Conservation (phyloP, 345 rosid species). For the Brassica napus region Da-Ae NC_063440.1:12373501-12374000, state of each 20-base stretch:
- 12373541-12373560: slow-evolving; percentile 92
- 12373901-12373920: no score
- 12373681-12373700: neutral
- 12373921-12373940: no score
- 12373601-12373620: slow-evolving; percentile 92
- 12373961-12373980: no score
- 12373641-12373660: slow-evolving; percentile 86
- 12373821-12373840: slow-evolving; percentile 93
- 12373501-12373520: slow-evolving; percentile 96
- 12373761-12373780: slow-evolving; percentile 91
- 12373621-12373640: slow-evolving; percentile 93
- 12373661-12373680: slow-evolving; percentile 53
- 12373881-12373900: no score
- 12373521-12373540: slow-evolving; percentile 98
- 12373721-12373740: neutral
- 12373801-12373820: slow-evolving; percentile 95
- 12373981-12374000: no score
- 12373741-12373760: slow-evolving; percentile 27
- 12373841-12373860: slow-evolving; percentile 1
- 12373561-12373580: slow-evolving; percentile 87
- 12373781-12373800: slow-evolving; percentile 99
- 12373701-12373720: neutral
- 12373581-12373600: slow-evolving; percentile 98
- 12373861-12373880: neutral
- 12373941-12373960: no score